These are phyloP conservation scores for Tetrapisispora fleetii DNA, from an alignment of 805 yeast genomes.

Conservation along the genomic window DNA sequence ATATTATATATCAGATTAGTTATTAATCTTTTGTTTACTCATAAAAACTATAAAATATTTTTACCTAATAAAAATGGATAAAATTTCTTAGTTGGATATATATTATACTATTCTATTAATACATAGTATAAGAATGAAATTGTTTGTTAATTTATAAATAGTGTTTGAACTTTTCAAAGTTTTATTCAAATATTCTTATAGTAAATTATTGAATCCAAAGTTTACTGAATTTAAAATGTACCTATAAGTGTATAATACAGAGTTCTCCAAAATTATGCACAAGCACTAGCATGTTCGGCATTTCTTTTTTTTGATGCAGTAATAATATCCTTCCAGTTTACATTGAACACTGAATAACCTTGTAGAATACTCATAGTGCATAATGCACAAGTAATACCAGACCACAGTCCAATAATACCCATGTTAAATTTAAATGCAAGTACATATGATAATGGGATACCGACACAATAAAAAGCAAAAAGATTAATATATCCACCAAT, in stretches of 20 bases:
- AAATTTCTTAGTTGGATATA: not conserved
- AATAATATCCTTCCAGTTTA: conserved; percentile 24
- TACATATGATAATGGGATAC: conserved; percentile 49
- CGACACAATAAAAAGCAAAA: conserved; percentile 38
- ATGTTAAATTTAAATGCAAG: conserved; percentile 43
- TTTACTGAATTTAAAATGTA: too few relatives aligned
- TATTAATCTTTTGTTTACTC: not conserved
- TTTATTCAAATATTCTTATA: not conserved
- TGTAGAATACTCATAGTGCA: conserved; percentile 28
- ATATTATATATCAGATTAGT: not conserved
- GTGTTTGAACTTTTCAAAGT: not conserved
- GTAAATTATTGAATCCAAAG: too few relatives aligned
- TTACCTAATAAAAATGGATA: not conserved
- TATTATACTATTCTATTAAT: not conserved
- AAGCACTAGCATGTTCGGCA: conserved; percentile 10
- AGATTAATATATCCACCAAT: conserved; percentile 31
- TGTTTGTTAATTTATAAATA: not conserved
- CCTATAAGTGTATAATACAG: not conserved
- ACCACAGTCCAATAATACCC: conserved; percentile 55
- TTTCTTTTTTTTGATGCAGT: conserved; percentile 23
- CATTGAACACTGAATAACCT: conserved; percentile 28
- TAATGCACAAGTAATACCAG: conserved; percentile 34
- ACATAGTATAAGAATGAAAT: not conserved
- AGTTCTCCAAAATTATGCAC: not conserved
- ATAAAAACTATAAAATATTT: not conserved